Evolutionary conservation across 108 stramenopile species (phyloP), one percentile per base, ranked within the genome.

Genomic region (Schizochytrium sp.): DNA sequence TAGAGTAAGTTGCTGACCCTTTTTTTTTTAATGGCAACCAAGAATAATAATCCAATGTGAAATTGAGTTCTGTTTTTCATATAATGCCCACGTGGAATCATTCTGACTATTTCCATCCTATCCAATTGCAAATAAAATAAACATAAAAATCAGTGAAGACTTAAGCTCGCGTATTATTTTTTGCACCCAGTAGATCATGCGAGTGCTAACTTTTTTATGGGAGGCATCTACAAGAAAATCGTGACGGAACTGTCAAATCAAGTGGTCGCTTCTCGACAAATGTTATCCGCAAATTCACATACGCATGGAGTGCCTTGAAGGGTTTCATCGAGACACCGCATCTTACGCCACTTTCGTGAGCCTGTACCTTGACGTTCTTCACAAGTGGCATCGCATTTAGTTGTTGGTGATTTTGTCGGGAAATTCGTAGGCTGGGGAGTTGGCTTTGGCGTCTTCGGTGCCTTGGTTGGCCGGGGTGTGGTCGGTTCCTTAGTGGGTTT

Each of bases 361-460:
- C 64, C 64, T 8, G 19, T 3, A 7, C 64, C 64, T 15, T 69
- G 19, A 44, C 64, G 64, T 44, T 69, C 64, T 38, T 69, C 64
- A 15, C 64, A 69, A 3, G 28, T 2, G 2, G 28, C 28, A 44
- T 69, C 64, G 64, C 64, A 69, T 7, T 15, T 7, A 7, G 64
- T 28, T 7, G 76, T 83, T 7, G 76, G 76, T 8, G 76, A 47
- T 5, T 56, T 56, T 46, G 76, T 83, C 42, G 64, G 64, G 44
- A 7, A 15, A 38, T 12, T 12, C 5, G 64, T 69, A 7, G 64
- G 64, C 64, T 12, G 19, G 42, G 40, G 40, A 7, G 64, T 69
- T 56, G 76, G 76, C 5, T 53, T 56, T 42, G 76, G 76, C 76
- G 76, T 83, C 45, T 47, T 83, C 28, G 76, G 76, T 55, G 76